Percentiles rank a stretch among this genome's conserved stretches.
These are phyloP conservation scores for Xylariaceae sp. DNA, from an alignment of 2,329 filamentous ascomycete species.

Conservation along the genomic window DNA sequence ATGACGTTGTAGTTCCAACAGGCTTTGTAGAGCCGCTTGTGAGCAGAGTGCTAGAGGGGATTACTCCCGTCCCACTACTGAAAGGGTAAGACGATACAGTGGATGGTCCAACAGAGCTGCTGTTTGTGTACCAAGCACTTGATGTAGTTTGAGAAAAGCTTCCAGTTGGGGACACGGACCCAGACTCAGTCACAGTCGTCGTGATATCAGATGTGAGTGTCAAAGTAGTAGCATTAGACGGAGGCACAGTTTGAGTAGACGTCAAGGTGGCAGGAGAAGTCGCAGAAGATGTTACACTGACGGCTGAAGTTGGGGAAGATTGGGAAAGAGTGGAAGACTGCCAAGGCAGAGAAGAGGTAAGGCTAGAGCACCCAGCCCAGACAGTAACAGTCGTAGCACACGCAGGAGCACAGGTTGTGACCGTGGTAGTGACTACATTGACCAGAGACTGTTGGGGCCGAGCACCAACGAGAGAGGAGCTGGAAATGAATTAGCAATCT, in stretches of 20 bases:
- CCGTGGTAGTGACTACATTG: conserved; percentile 21
- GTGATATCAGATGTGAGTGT: conserved; percentile 18
- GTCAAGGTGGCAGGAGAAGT: conserved; percentile 4
- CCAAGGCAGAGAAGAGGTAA: conserved; percentile 10
- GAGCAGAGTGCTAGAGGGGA: background rate
- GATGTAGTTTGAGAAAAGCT: conserved; percentile 9
- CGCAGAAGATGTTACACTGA: conserved; percentile 6
- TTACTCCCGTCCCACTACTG: background rate
- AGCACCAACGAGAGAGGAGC: conserved; percentile 21
- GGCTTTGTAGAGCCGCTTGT: background rate
- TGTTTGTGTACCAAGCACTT: conserved; percentile 9
- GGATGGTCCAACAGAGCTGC: conserved; percentile 8
- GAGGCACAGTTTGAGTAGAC: conserved; percentile 6
- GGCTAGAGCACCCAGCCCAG: conserved; percentile 22
- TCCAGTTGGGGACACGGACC: conserved; percentile 1
- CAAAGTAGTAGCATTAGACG: conserved; percentile 13
- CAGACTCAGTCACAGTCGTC: conserved; percentile 12
- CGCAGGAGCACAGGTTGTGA: conserved; percentile 25
- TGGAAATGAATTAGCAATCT: conserved; percentile 18
- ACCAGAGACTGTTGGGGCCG: conserved; percentile 17
- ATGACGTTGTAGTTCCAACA: background rate
- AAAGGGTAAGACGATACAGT: background rate
- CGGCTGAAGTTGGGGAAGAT: conserved; percentile 13
- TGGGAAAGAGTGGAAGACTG: conserved; percentile 13
- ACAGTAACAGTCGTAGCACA: conserved; percentile 29